Percentiles rank a stretch among this genome's conserved stretches.
Conservation (phyloP, 2,329 filamentous ascomycete species). For the Monosporascus sp. region DNA sequence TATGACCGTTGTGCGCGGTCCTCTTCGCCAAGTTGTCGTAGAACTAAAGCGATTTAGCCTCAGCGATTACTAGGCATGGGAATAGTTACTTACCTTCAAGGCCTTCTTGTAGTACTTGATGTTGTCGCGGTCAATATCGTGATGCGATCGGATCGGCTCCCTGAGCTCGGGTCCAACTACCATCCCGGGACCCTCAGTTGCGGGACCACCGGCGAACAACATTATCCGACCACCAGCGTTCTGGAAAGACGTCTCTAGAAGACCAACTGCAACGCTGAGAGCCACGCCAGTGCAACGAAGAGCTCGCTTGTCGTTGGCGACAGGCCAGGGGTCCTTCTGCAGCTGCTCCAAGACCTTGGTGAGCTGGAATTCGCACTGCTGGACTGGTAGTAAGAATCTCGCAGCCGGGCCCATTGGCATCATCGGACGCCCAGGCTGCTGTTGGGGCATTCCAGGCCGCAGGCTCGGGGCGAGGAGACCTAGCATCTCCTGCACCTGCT, state of each 20-base stretch:
- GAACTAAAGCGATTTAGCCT: conserved; percentile 53
- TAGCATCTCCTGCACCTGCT: conserved; percentile 99
- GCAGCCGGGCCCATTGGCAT: conserved; percentile 75
- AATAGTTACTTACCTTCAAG: conserved; percentile 61
- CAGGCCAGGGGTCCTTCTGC: conserved; percentile 96
- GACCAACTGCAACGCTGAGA: conserved; percentile 87
- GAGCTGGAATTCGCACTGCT: conserved; percentile 94
- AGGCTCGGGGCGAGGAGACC: conserved; percentile 69
- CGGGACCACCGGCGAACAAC: conserved; percentile 92
- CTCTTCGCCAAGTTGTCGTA: conserved; percentile 93
- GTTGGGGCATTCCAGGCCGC: conserved; percentile 68
- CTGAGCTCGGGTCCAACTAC: conserved; percentile 93
- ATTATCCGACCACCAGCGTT: conserved; percentile 94
- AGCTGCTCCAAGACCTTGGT: conserved; percentile 93
- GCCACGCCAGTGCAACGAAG: conserved; percentile 93
- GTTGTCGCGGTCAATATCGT: conserved; percentile 97
- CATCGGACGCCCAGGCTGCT: conserved; percentile 68
- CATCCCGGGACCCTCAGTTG: conserved; percentile 93
- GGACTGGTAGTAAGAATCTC: conserved; percentile 87
- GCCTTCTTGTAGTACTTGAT: conserved; percentile 99
- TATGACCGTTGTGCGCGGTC: conserved; percentile 91
- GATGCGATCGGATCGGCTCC: conserved; percentile 95
- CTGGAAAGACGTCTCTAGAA: conserved; percentile 92
- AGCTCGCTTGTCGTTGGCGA: conserved; percentile 85
- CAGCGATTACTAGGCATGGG: background rate